Conservation (phyloP, 2,329 filamentous ascomycete genomes). For the Aspergillus fructus region DNA sequence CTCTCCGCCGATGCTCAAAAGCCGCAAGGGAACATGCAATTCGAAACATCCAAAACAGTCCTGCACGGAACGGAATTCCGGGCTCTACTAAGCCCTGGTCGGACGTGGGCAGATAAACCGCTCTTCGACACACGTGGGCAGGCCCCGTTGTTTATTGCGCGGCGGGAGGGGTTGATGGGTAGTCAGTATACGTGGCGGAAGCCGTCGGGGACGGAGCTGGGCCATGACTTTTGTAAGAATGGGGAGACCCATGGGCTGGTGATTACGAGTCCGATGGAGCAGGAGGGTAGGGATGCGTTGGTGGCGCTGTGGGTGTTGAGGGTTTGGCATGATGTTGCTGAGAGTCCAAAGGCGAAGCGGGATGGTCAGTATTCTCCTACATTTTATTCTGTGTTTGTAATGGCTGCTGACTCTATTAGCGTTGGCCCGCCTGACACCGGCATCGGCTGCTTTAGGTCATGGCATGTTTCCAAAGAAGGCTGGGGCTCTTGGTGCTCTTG, state of each 20-base stretch:
- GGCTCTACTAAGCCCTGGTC: not conserved
- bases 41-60: conserved; percentile 5
- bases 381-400: too few relatives aligned
- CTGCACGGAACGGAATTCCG: conserved; percentile 1
- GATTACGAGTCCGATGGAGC: not conserved
- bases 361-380: not conserved
- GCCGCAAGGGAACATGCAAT: conserved; percentile 14
- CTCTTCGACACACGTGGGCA: not conserved
- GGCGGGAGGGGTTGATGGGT: not conserved
- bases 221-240: not conserved
- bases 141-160: not conserved
- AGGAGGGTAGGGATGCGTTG: not conserved
- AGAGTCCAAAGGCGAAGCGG: not conserved
- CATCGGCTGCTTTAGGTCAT: not conserved
- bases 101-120: not conserved
- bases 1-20: not conserved
- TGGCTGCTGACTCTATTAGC: not conserved
- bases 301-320: not conserved
- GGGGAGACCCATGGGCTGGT: not conserved
- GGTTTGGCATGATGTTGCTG: not conserved
- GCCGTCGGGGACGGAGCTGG: too few relatives aligned
- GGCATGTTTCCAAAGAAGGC: not conserved
- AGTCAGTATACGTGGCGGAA: not conserved
- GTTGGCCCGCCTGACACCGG: not conserved
- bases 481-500: not conserved